phyloP scores from a whole-genome alignment of 2,329 filamentous ascomycete genomes.

The Hypoxylon sp. region DNA sequence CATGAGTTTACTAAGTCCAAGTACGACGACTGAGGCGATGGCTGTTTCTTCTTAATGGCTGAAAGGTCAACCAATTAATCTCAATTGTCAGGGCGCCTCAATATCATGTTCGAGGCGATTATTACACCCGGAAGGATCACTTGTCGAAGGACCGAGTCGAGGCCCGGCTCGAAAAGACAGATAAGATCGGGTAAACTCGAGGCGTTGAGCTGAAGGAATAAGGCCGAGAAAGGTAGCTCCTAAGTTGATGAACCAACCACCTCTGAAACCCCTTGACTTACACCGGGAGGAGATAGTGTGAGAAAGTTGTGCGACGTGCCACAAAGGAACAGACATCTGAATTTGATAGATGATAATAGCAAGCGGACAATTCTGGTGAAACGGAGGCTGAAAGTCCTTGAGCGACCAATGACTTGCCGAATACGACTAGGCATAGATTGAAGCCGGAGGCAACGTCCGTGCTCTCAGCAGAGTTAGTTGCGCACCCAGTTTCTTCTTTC shows the following conservation, averaged over 20 bases:
- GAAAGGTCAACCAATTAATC: conserved; percentile 17
- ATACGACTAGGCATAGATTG: conserved; percentile 25
- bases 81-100: conserved; percentile 15
- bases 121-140: conserved; percentile 28
- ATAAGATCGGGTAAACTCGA: conserved; percentile 38
- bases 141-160: conserved; percentile 16
- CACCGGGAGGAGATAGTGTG: conserved; percentile 38
- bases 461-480: conserved; percentile 6
- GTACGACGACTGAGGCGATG: conserved; percentile 20
- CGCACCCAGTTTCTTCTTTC: conserved; percentile 13
- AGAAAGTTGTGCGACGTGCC: conserved; percentile 38
- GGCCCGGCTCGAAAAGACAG: conserved; percentile 14
- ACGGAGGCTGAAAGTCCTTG: conserved; percentile 43
- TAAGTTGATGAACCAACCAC: conserved; percentile 43
- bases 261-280: conserved; percentile 27
- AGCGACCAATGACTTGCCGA: conserved; percentile 28
- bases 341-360: conserved; percentile 21
- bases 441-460: conserved; percentile 18
- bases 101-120: conserved; percentile 32
- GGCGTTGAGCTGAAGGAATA: conserved; percentile 48
- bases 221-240: conserved; percentile 46
- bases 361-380: conserved; percentile 26
- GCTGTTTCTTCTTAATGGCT: conserved; percentile 24
- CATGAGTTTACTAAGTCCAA: conserved; percentile 23
- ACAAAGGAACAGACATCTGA: conserved; percentile 29